Evolutionary conservation across 345 rosid species (phyloP).

Genomic region (Stellera chamaejasme): DNA sequence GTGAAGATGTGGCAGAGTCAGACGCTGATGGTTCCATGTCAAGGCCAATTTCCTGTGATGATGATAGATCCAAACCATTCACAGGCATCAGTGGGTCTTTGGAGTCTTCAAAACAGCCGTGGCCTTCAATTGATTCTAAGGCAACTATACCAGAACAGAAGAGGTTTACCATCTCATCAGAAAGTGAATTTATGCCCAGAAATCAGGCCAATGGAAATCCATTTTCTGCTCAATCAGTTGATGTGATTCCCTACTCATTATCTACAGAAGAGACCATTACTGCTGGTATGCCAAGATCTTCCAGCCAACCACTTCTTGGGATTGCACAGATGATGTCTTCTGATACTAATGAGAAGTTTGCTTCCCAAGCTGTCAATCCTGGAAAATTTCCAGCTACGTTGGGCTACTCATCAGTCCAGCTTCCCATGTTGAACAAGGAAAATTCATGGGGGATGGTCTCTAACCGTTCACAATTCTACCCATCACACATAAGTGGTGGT

Average conservation of each 20-base stretch:
- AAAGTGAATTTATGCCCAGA: constrained; percentile 44
- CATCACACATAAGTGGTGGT: constrained; percentile 46
- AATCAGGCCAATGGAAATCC: constrained; percentile 42
- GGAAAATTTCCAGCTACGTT: constrained; percentile 63
- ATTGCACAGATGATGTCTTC: constrained; percentile 37
- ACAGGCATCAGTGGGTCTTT: constrained; percentile 27
- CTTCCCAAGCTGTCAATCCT: constrained; percentile 32
- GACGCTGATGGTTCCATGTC: constrained; percentile 76
- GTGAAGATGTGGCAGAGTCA: constrained; percentile 88
- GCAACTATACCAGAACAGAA: constrained; percentile 21
- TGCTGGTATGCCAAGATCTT: constrained; percentile 27
- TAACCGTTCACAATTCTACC: constrained; percentile 42
- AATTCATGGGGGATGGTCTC: constrained; percentile 58
- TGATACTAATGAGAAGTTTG: constrained; percentile 28
- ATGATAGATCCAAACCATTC: constrained; percentile 32
- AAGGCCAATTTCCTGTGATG: constrained; percentile 27
- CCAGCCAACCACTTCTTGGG: constrained; percentile 39
- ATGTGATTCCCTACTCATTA: constrained; percentile 40
- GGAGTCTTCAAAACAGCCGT: constrained; percentile 35
- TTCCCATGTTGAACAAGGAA: constrained; percentile 78
- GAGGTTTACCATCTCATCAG: constrained; percentile 35
- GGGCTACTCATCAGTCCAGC: constrained; percentile 76
- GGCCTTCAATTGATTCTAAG: constrained; percentile 35
- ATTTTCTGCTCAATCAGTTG: constrained; percentile 42
- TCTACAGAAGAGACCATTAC: constrained; percentile 45